These are phyloP conservation scores for Teunomyces stri DNA, from an alignment of 805 yeast species.

Conservation along the genomic window DNA sequence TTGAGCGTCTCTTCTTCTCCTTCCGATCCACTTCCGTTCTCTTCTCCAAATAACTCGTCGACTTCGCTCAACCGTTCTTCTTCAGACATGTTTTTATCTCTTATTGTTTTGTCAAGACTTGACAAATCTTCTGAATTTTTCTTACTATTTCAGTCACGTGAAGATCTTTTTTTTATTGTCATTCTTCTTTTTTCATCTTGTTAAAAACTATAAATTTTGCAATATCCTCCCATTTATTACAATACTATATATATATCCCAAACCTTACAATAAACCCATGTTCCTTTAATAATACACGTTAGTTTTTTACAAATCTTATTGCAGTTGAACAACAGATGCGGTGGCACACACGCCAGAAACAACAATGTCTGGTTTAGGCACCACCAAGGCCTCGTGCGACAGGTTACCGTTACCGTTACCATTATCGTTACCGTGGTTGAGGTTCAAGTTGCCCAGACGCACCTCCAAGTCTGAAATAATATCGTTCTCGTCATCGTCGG, in stretches of 20 bases:
- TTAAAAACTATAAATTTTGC: not conserved
- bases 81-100: conserved; percentile 9
- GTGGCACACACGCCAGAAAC: conserved; percentile 13
- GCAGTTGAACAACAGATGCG: conserved; percentile 6
- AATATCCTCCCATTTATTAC: not conserved
- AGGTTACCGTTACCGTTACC: not conserved
- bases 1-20: conserved; percentile 34
- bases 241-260: not conserved
- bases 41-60: conserved; percentile 38
- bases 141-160: too few species aligned
- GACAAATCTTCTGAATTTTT: too few species aligned
- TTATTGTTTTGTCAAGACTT: too few species aligned
- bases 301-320: not conserved
- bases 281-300: conserved; percentile 4
- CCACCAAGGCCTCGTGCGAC: not conserved
- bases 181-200: too few species aligned
- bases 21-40: conserved; percentile 31
- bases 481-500: conserved; percentile 22
- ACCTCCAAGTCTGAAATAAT: conserved; percentile 13
- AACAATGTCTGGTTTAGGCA: conserved; percentile 11
- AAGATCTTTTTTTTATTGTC: too few species aligned
- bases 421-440: not conserved
- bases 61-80: conserved; percentile 19
- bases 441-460: conserved; percentile 6
- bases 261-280: not conserved